Conservation (phyloP, 495 filamentous ascomycete species). For the Hyaloscypha bicolor region DNA sequence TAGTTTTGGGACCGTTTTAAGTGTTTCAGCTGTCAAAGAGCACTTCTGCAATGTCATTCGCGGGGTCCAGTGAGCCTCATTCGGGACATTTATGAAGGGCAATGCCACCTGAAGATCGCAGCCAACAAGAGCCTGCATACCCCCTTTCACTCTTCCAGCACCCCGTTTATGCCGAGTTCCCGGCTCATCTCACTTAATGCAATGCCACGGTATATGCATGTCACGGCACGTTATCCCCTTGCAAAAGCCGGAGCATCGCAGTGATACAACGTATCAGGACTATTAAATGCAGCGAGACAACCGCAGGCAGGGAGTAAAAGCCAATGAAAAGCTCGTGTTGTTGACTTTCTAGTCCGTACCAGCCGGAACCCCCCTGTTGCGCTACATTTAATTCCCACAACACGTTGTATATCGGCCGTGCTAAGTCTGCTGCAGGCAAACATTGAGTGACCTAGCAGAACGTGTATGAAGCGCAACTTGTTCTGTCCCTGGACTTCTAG, state of each 20-base stretch:
- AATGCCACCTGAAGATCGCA: neutral
- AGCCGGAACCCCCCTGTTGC: too few species aligned
- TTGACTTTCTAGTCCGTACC: too few species aligned
- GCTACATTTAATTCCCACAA: too few species aligned
- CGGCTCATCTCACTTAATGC: neutral
- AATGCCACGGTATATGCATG: neutral
- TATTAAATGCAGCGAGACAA: too few species aligned
- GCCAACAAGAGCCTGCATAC: neutral
- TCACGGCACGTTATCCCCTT: neutral
- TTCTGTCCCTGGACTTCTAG: neutral
- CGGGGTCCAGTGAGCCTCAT: slow-evolving; percentile 3
- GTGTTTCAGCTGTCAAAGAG: neutral
- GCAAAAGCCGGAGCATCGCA: neutral
- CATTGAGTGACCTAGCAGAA: neutral
- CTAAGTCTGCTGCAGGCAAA: neutral
- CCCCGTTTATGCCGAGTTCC: neutral
- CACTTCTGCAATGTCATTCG: neutral
- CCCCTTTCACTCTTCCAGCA: neutral
- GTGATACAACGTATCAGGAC: neutral
- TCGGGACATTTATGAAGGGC: neutral
- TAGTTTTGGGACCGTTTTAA: neutral
- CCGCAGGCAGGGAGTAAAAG: too few species aligned
- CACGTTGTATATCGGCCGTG: neutral
- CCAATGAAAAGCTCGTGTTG: too few species aligned
- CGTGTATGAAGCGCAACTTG: neutral